Conservation (phyloP, 2,329 filamentous ascomycete species). For the Colletotrichum destructivum region DNA sequence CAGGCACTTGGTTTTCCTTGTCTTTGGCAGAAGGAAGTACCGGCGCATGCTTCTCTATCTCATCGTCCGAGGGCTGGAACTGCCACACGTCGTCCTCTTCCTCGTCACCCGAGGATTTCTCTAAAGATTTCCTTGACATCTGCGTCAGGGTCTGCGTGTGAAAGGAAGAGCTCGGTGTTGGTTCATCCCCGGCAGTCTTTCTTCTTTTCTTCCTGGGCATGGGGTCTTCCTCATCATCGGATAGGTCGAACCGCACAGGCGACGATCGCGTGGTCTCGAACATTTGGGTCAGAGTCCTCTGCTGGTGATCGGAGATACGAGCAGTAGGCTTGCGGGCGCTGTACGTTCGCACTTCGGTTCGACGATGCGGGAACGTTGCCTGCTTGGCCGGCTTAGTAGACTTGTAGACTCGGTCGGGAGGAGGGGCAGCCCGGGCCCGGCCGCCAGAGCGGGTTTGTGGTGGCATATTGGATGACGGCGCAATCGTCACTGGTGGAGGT, state of each 20-base stretch:
- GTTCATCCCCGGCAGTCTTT: slow-evolving; percentile 52
- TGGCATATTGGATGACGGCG: slow-evolving; percentile 48
- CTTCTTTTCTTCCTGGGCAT: slow-evolving; percentile 37
- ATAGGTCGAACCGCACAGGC: slow-evolving; percentile 42
- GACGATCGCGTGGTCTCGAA: slow-evolving; percentile 53
- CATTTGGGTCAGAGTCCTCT: slow-evolving; percentile 62
- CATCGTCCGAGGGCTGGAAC: slow-evolving; percentile 59
- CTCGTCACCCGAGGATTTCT: slow-evolving; percentile 47
- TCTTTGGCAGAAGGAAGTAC: slow-evolving; percentile 59
- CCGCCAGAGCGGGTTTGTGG: slow-evolving; percentile 57
- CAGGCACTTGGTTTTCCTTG: slow-evolving; percentile 43
- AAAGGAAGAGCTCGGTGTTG: slow-evolving; percentile 50
- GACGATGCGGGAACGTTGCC: slow-evolving; percentile 55
- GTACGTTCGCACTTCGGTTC: slow-evolving; percentile 54
- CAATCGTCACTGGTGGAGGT: slow-evolving; percentile 1
- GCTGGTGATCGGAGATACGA: slow-evolving; percentile 43
- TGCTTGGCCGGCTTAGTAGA: slow-evolving; percentile 56
- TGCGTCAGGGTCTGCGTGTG: slow-evolving; percentile 62
- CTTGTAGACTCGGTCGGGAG: slow-evolving; percentile 56
- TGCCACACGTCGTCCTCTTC: slow-evolving; percentile 36
- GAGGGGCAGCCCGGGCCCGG: slow-evolving; percentile 46
- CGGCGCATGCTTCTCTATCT: slow-evolving; percentile 46
- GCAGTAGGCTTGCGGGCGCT: slow-evolving; percentile 44
- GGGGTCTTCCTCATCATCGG: slow-evolving; percentile 47
- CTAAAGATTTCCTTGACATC: slow-evolving; percentile 59